These are phyloP conservation scores for Colletotrichum cereale DNA, from an alignment of 2,329 filamentous ascomycete genomes.

Conservation along the genomic window DNA sequence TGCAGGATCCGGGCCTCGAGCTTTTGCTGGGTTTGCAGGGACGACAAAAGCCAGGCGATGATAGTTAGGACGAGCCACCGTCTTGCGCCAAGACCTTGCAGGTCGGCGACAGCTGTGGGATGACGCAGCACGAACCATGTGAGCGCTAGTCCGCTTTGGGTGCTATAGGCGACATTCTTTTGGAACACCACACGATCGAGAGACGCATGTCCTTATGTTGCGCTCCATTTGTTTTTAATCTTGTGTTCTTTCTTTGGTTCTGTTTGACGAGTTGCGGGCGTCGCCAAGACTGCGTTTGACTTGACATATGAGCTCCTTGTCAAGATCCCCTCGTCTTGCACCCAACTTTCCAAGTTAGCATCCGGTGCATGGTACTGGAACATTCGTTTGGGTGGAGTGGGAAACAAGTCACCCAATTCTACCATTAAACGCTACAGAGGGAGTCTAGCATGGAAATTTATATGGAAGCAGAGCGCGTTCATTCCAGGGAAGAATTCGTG, in stretches of 20 bases:
- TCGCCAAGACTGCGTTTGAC: no score
- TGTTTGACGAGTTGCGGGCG: background rate
- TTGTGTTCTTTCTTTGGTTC: background rate
- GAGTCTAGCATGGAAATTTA: background rate
- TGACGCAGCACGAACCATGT: slow-evolving; percentile 37
- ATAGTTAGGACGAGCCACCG: background rate
- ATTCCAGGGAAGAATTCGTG: background rate
- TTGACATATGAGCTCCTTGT: no score
- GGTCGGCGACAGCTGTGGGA: slow-evolving; percentile 24
- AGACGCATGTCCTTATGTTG: background rate
- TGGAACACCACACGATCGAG: background rate
- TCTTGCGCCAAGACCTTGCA: slow-evolving; percentile 34
- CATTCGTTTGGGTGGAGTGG: background rate
- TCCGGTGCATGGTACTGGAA: background rate
- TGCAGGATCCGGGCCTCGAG: slow-evolving; percentile 10
- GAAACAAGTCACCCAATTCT: background rate
- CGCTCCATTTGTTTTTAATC: background rate
- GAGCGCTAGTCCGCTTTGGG: slow-evolving; percentile 34
- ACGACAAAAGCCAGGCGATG: slow-evolving; percentile 28
- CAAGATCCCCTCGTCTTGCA: no score
- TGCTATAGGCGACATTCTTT: background rate
- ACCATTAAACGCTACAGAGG: no score
- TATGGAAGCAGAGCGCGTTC: background rate
- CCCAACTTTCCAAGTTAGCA: no score
- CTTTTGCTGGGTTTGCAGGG: slow-evolving; percentile 25